Percentiles rank a stretch among this genome's conserved stretches.
Conservation (phyloP, 306 rosid species). For the Quercus aquifolioides region DNA sequence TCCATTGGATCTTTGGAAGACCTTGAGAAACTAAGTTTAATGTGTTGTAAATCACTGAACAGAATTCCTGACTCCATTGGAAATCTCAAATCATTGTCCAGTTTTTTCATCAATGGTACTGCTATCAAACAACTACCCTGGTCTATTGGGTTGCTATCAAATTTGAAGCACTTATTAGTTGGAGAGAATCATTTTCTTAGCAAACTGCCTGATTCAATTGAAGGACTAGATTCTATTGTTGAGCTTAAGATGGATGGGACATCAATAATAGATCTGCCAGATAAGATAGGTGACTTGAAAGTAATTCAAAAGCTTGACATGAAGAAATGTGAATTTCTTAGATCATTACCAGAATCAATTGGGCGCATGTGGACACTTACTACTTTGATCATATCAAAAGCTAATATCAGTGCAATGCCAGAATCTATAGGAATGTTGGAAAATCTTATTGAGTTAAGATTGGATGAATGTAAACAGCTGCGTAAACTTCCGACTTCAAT, state of each 20-base stretch:
- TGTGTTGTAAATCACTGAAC: conserved; percentile 41
- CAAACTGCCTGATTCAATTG: conserved; percentile 42
- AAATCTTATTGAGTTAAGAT: conserved; percentile 35
- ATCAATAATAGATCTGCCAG: conserved; percentile 43
- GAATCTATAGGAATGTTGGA: conserved; percentile 42
- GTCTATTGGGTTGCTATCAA: conserved; percentile 43
- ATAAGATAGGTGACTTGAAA: conserved; percentile 46
- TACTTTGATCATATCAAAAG: conserved; percentile 26
- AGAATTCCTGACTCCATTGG: conserved; percentile 46
- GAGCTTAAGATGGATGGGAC: conserved; percentile 50
- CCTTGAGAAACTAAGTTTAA: conserved; percentile 53
- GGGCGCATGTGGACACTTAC: conserved; percentile 43
- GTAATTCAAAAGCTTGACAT: conserved; percentile 45
- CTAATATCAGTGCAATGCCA: conserved; percentile 46
- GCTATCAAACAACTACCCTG: conserved; percentile 46
- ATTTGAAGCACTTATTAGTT: conserved; percentile 27
- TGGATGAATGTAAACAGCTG: conserved; percentile 43
- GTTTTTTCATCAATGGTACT: conserved; percentile 11
- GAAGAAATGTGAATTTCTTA: conserved; percentile 38
- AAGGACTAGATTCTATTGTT: conserved; percentile 31
- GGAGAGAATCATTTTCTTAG: conserved; percentile 25
- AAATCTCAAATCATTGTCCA: conserved; percentile 27
- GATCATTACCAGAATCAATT: conserved; percentile 51
- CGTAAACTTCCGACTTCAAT: conserved; percentile 52
- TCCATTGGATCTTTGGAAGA: conserved; percentile 44